A percentile compares a stretch with the other conserved stretches of the same genome.
Evolutionary conservation across 208 protist genomes (phyloP).

Genomic region (Trichomonas vaginalis): DNA sequence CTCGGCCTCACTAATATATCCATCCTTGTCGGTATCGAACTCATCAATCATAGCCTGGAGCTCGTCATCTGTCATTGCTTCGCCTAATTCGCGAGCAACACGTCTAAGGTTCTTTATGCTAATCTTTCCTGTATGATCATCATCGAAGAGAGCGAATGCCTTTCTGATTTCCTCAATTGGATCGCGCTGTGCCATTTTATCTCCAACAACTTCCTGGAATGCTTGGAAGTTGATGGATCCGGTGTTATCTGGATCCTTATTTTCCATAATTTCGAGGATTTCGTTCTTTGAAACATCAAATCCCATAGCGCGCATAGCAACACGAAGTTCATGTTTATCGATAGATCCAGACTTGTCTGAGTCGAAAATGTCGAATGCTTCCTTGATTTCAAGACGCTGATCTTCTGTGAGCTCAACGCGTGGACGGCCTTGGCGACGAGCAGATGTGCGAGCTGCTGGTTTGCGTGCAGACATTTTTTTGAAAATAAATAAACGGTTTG

Average conservation of each 20-base stretch:
- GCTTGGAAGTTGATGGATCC: background rate
- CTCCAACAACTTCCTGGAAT: constrained; percentile 45
- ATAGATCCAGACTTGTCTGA: constrained; percentile 16
- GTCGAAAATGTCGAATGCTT: constrained; percentile 22
- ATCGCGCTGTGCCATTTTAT: constrained; percentile 61
- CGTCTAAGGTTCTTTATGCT: constrained; percentile 42
- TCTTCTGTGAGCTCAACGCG: constrained; percentile 13
- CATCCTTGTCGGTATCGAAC: constrained; percentile 77
- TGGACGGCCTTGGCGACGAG: background rate
- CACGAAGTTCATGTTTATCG: background rate
- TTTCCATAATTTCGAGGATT: constrained; percentile 20
- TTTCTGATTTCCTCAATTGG: constrained; percentile 51
- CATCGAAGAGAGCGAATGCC: constrained; percentile 52
- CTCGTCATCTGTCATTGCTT: constrained; percentile 62
- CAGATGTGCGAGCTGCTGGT: background rate
- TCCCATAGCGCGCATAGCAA: constrained; percentile 13
- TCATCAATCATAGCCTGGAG: constrained; percentile 90
- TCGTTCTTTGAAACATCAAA: constrained; percentile 7
- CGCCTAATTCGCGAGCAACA: constrained; percentile 44
- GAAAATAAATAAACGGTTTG: background rate
- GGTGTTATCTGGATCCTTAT: background rate
- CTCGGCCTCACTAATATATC: constrained; percentile 27
- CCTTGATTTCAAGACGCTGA: constrained; percentile 4
- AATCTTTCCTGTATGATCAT: constrained; percentile 46
- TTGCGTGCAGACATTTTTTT: background rate